Base-by-base conservation (phyloP, 495 filamentous ascomycete species). In the Penicillium antarcticum region DNA sequence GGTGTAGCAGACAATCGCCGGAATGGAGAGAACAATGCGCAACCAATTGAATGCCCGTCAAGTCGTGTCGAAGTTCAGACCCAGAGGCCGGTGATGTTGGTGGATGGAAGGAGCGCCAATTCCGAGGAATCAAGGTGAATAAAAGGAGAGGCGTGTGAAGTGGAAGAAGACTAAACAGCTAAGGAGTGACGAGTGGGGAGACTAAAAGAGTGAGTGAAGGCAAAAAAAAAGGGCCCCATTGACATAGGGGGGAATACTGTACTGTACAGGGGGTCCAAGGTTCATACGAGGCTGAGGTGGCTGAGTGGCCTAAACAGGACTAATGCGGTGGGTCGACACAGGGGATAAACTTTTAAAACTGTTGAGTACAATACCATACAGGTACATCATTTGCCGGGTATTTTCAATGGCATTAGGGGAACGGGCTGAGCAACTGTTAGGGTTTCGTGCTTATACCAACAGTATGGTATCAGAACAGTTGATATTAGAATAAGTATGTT, bases 151-250 rank as follows among this genome's bases (percentile, higher is more conserved):
- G 16, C 36, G 29, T 29, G 24, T 21, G 42, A 60, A 61, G 43
- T 42, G 42, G 45, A 36, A 53, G 42, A 24, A 35, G 42, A 45
- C 52, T 45, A 24, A 17, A 52, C 42, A 34, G 52, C 62, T 63
- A 66, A 66, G 60, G 63, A 66, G 60, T 45, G 62, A 63, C 60
- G 33, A 49, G 60, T 56, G 56, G 57, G 46, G 46, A 38, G 41
- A 56, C 42, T 39, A 45, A 42, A 42, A 46, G 47, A 53, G 19
- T 14, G 42, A 48, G 47, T 4, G 35, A 39, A 60, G 54, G 53
- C 35, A 17, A 39, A 58, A 52, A 42, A 51, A 35, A 45, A 36
- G 38, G 24, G 19, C 26, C 8, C 26, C 26, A 44, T 45, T 38
- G 52, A 51, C 46, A 45, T 42, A 48, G 48, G 43, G 19, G 17